Evolutionary conservation across 2,329 filamentous ascomycete genomes (phyloP), one percentile per base, ranked within the genome.

Genomic region (Hirsutella minnesotensis): DNA sequence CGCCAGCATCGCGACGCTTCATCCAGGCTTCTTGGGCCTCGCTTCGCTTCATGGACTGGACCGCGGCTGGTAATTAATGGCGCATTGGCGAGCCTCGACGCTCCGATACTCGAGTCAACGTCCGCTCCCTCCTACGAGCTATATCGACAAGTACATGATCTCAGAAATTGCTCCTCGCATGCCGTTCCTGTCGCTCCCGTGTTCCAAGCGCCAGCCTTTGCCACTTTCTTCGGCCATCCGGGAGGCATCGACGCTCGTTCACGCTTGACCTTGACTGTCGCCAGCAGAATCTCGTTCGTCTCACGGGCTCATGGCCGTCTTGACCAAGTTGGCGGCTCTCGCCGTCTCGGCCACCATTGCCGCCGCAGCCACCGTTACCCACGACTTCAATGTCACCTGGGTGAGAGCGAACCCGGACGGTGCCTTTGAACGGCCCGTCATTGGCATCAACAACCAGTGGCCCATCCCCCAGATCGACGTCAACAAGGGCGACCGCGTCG

Each of bases 391-490:
- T 52, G 69, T 86, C 48, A 75, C 72, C 45, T 88, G 84, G 83
- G 77, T 86, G 10, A 73, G 63, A 35, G 75, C 80, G 29, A 82
- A 84, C 52, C 86, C 85, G 0, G 85, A 90, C 63, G 80, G 79
- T 19, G 65, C 70, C 8, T 71, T 72, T 46, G 67, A 74, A 33
- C 72, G 84, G 27, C 71, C 77, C n/a, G 74, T 75, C 3, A 85
- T 90, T 55, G 83, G 82, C 38, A 82, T 92, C 64, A 90, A 92
- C 53, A 76, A 75, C 4, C 59, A 80, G 63, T 87, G 84, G 81
- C 86, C 85, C 2, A 72, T 83, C 41, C 85, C 86, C 1, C 60
- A 63, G 21, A 79, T 87, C 44, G 69, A 74, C 41, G 80, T 74
- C 31, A 71, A 70, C 39, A 64, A 79, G 40, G 81, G 81, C 44